Evolutionary conservation across 768 basidiomycete genomes (phyloP).

Genomic region (Artomyces pyxidatus): DNA sequence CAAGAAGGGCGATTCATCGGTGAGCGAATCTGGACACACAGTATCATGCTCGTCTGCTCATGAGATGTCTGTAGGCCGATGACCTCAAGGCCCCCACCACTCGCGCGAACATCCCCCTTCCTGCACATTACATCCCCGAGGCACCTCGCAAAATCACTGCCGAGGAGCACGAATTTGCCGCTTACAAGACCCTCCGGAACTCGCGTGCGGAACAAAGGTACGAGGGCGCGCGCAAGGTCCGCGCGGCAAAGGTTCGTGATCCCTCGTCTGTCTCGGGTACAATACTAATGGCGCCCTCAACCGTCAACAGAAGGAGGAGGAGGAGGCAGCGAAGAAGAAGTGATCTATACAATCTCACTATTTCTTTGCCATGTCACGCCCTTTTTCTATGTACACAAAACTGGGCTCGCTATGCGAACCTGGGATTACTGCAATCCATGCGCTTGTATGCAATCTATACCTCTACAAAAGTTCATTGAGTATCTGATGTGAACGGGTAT

Average conservation of each 20-base stretch:
- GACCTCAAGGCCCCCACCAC: constrained; percentile 76
- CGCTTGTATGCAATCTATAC: constrained; percentile 20
- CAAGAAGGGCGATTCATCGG: constrained; percentile 91
- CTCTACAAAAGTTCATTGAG: neutral
- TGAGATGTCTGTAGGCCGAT: constrained; percentile 47
- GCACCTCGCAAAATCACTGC: constrained; percentile 87
- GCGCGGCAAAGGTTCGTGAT: constrained; percentile 69
- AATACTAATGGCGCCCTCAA: constrained; percentile 7
- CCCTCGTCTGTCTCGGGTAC: neutral
- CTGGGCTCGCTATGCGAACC: constrained; percentile 28
- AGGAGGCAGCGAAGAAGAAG: constrained; percentile 90
- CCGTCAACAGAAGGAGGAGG: constrained; percentile 67
- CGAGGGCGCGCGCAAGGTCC: constrained; percentile 82
- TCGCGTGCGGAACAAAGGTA: constrained; percentile 76
- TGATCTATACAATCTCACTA: constrained; percentile 30
- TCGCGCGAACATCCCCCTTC: constrained; percentile 58
- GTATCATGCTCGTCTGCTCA: no score
- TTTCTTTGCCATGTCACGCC: constrained; percentile 19
- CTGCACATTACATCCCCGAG: constrained; percentile 62
- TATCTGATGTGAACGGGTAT: neutral
- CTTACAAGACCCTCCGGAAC: constrained; percentile 81
- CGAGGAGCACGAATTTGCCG: constrained; percentile 84
- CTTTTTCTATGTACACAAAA: constrained; percentile 21
- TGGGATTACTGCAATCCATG: constrained; percentile 27
- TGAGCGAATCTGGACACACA: no score